Base-by-base conservation (phyloP, 176 grass and related monocot species). In the Triticum turgidum region DNA sequence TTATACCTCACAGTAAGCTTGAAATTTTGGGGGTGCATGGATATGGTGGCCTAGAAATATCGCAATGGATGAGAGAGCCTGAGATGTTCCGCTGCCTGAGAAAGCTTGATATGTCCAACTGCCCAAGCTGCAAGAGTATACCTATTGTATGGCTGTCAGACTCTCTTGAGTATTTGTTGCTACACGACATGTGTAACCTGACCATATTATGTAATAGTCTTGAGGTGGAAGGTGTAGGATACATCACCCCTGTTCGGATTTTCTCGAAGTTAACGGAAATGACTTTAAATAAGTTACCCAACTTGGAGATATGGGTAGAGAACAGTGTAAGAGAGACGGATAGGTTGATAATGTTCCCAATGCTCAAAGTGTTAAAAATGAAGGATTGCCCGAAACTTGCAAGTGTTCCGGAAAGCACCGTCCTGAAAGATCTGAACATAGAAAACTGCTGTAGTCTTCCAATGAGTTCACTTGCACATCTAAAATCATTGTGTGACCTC, bases 221-320 rank as follows among this genome's bases (percentile, higher is more conserved):
- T 7, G 9, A 52, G 3, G n/a, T 11, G 54, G 68, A 38, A 49
- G 27, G 3, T 20, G 11, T 3, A 64, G 38, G 25, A 62, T 0
- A 5, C 4, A 15, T 15, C 13, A 51, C 47, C 47, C 47, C 47
- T 51, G 0, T 5, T 4, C n/a, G 24, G 22, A 7, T 82, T 33
- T 76, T 87, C 1, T 79, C 41, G 0, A 76, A n/a, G 45, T 67
- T 87, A 0, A 87, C 15, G 7, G 2, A 2, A 15, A 67, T 87
- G 42, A 0, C 3, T 1, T 21, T 82, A 42, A 0, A 0, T 0
- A 0, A 0, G 2, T 39, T 87, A 10, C 45, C 61, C 0, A 14
- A 9, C 44, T 11, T 87, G 17, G 79, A 33, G 70, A 76, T 5
- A 44, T 82, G 61, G 79, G 11, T 11, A 22, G 86, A 76, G 52